Base-by-base conservation (phyloP, 371 early-diverging fungal genomes). In the Massospora cicadina region DNA sequence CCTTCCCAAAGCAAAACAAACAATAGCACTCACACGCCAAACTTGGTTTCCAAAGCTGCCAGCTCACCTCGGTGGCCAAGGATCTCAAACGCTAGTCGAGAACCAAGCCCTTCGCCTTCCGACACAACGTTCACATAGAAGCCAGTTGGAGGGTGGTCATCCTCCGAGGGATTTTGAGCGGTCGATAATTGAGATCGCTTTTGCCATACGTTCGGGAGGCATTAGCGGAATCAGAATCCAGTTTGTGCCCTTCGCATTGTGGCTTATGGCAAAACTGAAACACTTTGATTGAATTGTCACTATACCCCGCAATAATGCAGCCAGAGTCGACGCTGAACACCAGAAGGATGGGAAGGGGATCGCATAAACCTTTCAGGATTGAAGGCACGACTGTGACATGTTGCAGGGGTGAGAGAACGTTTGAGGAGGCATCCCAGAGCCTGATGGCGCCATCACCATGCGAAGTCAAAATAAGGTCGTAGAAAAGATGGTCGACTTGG, bases 351-450 rank as follows among this genome's bases (percentile, higher is more conserved):
- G 30, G 30, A 28, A 28, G 3, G 5, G 17, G 3, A 60, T 26
- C 31, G 10, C 31, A 25, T 17, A 17, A 23, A 7, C 12, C 23
- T 23, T 60, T 30, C 26, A 23, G 60, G 27, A 30, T 12, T 13
- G 24, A 28, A 7, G 60, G 60, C 27, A 21, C 27, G 3, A 60
- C 32, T 7, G 60, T 60, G 24, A 26, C 21, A 31, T 60, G 60
- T 10, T 21, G 27, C 7, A 60, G 17, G 17, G 12, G 12, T 60
- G 60, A 25, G 21, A 60, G 30, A 2, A 23, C 30, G 32, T 60
- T 60, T 25, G 60, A 12, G 24, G 60, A 60, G 7, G 60, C 25
- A 31, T 60, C 60, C 60, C 60, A 60, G 21, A 60, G 21, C 31
- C 23, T 60, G 3, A 60, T 7, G 21, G 60, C 2, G 7, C 60